Conservation (phyloP, 2,329 filamentous ascomycete species). For the Fusarium mangiferae region DNA sequence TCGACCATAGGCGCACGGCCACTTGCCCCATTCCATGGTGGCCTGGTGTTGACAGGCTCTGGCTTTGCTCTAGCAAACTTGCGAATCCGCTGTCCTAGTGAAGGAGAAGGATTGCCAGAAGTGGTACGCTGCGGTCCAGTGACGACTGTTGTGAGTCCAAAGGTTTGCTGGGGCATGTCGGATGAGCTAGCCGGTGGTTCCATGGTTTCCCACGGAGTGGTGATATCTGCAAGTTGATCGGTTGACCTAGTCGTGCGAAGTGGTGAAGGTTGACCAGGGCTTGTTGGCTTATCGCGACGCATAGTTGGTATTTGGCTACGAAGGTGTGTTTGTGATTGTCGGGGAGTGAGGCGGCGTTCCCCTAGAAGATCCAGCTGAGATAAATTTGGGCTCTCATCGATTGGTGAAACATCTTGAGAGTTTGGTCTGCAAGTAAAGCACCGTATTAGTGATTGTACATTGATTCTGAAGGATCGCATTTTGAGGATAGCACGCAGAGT, state of each 20-base stretch:
- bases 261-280: constrained; percentile 51
- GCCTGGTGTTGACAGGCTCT: constrained; percentile 56
- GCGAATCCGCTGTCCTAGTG: constrained; percentile 50
- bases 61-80: constrained; percentile 50
- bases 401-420: constrained; percentile 61
- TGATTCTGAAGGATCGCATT: constrained; percentile 27
- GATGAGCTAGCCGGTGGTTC: constrained; percentile 1
- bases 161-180: constrained; percentile 20
- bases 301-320: constrained; percentile 62
- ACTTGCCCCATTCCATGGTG: constrained; percentile 78
- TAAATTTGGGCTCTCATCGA: constrained; percentile 57
- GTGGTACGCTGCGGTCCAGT: constrained; percentile 36
- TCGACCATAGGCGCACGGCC: constrained; percentile 73
- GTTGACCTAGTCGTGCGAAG: constrained; percentile 52
- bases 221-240: constrained; percentile 33
- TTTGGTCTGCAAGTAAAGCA: constrained; percentile 42
- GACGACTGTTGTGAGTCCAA: constrained; percentile 43
- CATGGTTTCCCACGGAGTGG: constrained; percentile 37
- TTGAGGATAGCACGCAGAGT: not conserved
- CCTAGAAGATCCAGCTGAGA: constrained; percentile 45
- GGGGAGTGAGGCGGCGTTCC: constrained; percentile 26
- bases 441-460: constrained; percentile 32
- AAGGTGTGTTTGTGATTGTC: constrained; percentile 24
- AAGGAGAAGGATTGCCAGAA: constrained; percentile 42
- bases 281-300: constrained; percentile 61